Conservation (phyloP, 2,329 filamentous ascomycete genomes). For the Xylariaceae sp. region DNA sequence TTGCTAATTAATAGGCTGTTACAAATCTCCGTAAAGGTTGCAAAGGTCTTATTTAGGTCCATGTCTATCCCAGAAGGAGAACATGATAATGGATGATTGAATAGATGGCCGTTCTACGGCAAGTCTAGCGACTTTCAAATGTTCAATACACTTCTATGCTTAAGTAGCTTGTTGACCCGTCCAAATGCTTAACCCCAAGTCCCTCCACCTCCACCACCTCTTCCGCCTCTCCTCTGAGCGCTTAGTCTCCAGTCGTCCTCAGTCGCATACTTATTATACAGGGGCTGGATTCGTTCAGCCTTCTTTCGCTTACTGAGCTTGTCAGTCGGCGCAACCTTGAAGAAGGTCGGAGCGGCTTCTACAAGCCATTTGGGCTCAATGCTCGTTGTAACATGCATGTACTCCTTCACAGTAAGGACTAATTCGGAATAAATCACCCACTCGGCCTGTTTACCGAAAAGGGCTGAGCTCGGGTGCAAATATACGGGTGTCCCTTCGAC, state of each 20-base stretch:
- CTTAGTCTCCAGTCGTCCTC: conserved; percentile 96
- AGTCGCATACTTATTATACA: conserved; percentile 90
- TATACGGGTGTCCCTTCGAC: conserved; percentile 95
- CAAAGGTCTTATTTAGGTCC: no score
- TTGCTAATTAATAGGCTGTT: no score
- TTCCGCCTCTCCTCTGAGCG: conserved; percentile 82
- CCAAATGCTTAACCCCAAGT: conserved; percentile 77
- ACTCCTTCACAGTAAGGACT: conserved; percentile 94
- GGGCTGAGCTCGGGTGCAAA: conserved; percentile 86
- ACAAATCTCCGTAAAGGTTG: no score
- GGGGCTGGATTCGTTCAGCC: conserved; percentile 90
- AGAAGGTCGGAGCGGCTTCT: conserved; percentile 97
- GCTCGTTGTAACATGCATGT: conserved; percentile 92
- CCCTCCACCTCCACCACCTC: conserved; percentile 82
- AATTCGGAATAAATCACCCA: conserved; percentile 94
- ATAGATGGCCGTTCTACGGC: no score
- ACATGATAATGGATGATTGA: no score
- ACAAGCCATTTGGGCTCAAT: conserved; percentile 97
- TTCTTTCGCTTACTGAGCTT: conserved; percentile 88
- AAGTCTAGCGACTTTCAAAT: no score
- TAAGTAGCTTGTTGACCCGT: not conserved
- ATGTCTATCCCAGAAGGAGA: no score
- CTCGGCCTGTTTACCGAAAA: conserved; percentile 95
- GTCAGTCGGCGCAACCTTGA: conserved; percentile 93
- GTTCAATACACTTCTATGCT: no score